Evolutionary conservation across 2,329 filamentous ascomycete genomes (phyloP), one percentile per base, ranked within the genome.

Genomic region (Talaromyces sp.): DNA sequence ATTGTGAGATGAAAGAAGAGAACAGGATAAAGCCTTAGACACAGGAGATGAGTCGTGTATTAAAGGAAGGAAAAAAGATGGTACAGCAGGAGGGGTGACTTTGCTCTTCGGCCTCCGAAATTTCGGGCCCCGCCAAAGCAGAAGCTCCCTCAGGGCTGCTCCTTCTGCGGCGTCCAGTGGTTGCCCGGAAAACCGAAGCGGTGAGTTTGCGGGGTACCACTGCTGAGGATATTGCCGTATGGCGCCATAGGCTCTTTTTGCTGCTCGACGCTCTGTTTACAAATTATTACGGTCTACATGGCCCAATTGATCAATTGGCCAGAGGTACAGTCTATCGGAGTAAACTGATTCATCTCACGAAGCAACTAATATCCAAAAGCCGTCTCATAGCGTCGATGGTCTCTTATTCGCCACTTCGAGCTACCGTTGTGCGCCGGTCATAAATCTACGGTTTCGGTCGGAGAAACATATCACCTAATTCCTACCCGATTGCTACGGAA

Each of bases 71-170:
- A 22, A 45, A 41, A 45, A 59, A 33, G 13, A 39, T n/a, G 27
- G 52, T 37, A 16, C 19, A 39, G 37, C 35, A 58, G 50, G 24
- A 62, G 35, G 48, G 61, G 41, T 57, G 56, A 43, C 35, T 41
- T 19, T 31, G 35, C 37, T 59, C 37, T 59, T 59, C 56, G 56
- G 56, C 39, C 35, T 59, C 56, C 56, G 56, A 59, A 59, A 59
- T 45, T 59, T 59, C 56, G 56, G 56, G 56, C 56, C 56, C 56
- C 56, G 56, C 56, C 56, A 58, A 39, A 58, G 54, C 31, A 57
- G n/a, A 19, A 57, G 56, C 56, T 58, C 35, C 8, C 56, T 22
- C 5, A 45, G 33, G 33, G 54, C 33, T 37, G 56, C 56, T 41
- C 56, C 56, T 41, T 24, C 56, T 19, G 27, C 16, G 37, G 56